Percentiles rank a stretch among this genome's conserved stretches.
Evolutionary conservation across 768 basidiomycete species (phyloP).

Genomic region (Hysterangium stoloniferum): DNA sequence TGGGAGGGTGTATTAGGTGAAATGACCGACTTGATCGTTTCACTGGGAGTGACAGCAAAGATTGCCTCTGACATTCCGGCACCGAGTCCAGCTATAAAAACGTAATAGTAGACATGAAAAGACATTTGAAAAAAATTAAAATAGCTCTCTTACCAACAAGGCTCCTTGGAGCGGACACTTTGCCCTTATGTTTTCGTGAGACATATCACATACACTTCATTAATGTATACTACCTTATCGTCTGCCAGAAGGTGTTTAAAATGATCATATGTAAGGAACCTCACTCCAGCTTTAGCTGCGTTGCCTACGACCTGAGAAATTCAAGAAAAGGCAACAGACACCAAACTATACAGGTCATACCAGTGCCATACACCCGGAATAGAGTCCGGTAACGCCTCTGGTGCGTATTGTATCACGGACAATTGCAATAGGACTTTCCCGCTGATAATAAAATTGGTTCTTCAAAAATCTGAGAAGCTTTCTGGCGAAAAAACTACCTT

Average conservation of each 20-base stretch:
- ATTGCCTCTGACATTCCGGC: slow-evolving; percentile 91
- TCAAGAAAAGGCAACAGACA: not conserved
- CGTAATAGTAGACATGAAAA: not conserved
- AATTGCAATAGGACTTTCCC: slow-evolving; percentile 67
- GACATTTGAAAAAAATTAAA: slow-evolving; percentile 5
- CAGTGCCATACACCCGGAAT: slow-evolving; percentile 85
- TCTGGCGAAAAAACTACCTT: slow-evolving; percentile 33
- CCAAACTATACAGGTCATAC: slow-evolving; percentile 17
- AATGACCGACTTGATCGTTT: slow-evolving; percentile 86
- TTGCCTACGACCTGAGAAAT: slow-evolving; percentile 60
- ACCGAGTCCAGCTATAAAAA: slow-evolving; percentile 55
- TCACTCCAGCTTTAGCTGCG: slow-evolving; percentile 87
- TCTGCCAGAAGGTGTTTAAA: slow-evolving; percentile 84
- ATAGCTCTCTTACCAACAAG: slow-evolving; percentile 52
- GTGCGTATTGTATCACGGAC: slow-evolving; percentile 63
- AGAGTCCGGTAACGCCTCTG: slow-evolving; percentile 80
- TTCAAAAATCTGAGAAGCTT: not conserved
- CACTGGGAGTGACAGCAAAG: slow-evolving; percentile 93
- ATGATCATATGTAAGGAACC: slow-evolving; percentile 91
- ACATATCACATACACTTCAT: not conserved
- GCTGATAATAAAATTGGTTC: slow-evolving; percentile 25
- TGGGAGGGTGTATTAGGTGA: not conserved
- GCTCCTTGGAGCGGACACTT: slow-evolving; percentile 80
- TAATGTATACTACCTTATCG: slow-evolving; percentile 48
- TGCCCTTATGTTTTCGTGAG: slow-evolving; percentile 51